Conservation (phyloP, 1,139 yeast species). For the Arxiozyma telluris region DNA sequence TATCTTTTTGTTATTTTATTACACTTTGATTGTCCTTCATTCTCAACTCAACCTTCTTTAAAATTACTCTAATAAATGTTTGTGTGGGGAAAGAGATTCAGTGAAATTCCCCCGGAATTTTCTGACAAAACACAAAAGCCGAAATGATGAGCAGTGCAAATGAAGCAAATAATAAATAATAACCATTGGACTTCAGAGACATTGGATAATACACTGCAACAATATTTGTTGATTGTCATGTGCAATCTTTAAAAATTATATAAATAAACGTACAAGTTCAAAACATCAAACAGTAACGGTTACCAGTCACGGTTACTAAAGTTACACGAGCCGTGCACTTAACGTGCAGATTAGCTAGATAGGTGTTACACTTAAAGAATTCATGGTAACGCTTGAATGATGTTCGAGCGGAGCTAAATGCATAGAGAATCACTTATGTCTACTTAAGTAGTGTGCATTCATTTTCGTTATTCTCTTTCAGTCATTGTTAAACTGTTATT, state of each 20-base stretch:
- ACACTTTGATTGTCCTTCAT: not conserved
- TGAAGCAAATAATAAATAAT: no score
- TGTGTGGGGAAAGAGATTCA: not conserved
- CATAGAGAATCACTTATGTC: no score
- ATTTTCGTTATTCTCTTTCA: no score
- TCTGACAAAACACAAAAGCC: not conserved
- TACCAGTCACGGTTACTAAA: not conserved
- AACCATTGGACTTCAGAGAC: no score
- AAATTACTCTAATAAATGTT: not conserved
- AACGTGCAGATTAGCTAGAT: not conserved
- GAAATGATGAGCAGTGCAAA: not conserved
- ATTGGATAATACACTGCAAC: no score
- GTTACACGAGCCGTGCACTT: not conserved
- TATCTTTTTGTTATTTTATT: no score
- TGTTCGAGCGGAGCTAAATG: not conserved
- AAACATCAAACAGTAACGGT: not conserved
- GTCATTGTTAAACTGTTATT: no score
- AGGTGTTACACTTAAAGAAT: not conserved
- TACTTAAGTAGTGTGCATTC: no score
- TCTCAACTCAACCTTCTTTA: no score
- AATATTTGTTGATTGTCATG: no score
- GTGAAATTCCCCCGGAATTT: slow-evolving; percentile 13
- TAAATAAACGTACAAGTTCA: not conserved
- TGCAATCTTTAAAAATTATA: not conserved
- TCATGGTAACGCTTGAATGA: no score